Evolutionary conservation across 177 flowering plant species (phyloP).

Genomic region (Vitis hybrid): DNA sequence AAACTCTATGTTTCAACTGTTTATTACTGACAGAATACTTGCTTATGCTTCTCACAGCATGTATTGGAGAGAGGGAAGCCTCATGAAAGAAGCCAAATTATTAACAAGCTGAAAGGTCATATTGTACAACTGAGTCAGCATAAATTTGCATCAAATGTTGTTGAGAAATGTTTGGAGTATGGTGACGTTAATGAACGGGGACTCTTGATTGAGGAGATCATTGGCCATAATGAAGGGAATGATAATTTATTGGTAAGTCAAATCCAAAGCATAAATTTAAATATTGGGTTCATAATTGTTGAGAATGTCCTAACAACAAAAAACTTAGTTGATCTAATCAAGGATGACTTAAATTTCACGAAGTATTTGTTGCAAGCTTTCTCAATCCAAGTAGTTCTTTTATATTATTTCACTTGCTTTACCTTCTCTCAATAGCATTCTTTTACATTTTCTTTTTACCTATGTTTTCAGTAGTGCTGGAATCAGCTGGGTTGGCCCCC

Average conservation of each 20-base stretch:
- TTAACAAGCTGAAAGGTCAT: slow-evolving; percentile 45
- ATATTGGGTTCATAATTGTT: no score
- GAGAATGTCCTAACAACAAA: no score
- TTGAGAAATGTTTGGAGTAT: slow-evolving; percentile 61
- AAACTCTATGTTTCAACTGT: neutral
- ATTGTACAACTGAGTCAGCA: slow-evolving; percentile 53
- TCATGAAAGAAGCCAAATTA: slow-evolving; percentile 45
- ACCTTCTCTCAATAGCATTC: no score
- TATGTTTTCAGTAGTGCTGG: no score
- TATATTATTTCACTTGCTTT: no score
- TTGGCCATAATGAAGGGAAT: slow-evolving; percentile 45
- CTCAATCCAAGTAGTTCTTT: no score
- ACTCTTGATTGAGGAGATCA: slow-evolving; percentile 51
- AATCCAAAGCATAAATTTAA: neutral
- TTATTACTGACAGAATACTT: neutral
- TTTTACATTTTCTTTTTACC: no score
- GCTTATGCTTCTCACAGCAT: slow-evolving; percentile 36
- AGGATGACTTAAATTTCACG: no score
- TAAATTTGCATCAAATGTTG: slow-evolving; percentile 64
- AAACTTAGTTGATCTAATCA: no score
- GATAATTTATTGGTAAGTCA: slow-evolving; percentile 54
- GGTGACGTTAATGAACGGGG: slow-evolving; percentile 40
- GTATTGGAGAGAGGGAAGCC: slow-evolving; percentile 48
- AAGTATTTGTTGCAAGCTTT: no score
- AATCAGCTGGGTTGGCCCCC: no score